Percentiles rank a stretch among this genome's conserved stretches.
Evolutionary conservation across 345 rosid genomes (phyloP).

Genomic region (Anastatica hierochuntica): DNA sequence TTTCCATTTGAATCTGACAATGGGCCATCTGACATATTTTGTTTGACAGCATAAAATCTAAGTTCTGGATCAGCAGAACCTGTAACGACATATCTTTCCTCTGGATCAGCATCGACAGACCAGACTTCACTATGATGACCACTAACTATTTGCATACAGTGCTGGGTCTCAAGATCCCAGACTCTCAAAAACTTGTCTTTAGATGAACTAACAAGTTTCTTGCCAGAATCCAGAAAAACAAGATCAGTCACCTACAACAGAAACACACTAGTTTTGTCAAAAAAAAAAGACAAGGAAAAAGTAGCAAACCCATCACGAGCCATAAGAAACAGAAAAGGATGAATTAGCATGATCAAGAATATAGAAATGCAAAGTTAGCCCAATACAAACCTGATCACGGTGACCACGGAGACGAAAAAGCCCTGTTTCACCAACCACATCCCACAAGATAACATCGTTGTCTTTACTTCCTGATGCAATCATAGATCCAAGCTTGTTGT

Average conservation of each 20-base stretch:
- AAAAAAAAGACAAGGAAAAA: not conserved
- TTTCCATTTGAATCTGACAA: constrained; percentile 26
- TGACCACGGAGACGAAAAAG: constrained; percentile 84
- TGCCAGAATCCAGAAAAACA: constrained; percentile 77
- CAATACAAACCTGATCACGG: constrained; percentile 68
- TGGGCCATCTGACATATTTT: constrained; percentile 25
- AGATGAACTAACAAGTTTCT: constrained; percentile 82
- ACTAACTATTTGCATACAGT: constrained; percentile 82
- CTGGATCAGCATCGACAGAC: constrained; percentile 80
- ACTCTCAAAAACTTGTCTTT: constrained; percentile 94
- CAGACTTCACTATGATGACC: constrained; percentile 98
- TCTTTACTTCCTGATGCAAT: constrained; percentile 97
- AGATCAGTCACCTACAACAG: constrained; percentile 73
- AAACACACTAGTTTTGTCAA: not conserved
- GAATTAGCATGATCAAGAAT: no score
- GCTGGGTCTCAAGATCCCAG: constrained; percentile 97
- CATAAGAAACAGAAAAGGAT: not conserved
- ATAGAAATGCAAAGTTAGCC: not conserved
- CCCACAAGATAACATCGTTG: constrained; percentile 85
- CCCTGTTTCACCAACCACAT: constrained; percentile 79
- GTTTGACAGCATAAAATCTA: constrained; percentile 57
- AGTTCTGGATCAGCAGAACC: constrained; percentile 92
- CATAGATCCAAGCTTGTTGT: constrained; percentile 54
- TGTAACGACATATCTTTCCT: constrained; percentile 68
- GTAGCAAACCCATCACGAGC: not conserved